Evolutionary conservation across 371 early-diverging fungal genomes (phyloP), one percentile per base, ranked within the genome.

Genomic region (Circinella minor): DNA sequence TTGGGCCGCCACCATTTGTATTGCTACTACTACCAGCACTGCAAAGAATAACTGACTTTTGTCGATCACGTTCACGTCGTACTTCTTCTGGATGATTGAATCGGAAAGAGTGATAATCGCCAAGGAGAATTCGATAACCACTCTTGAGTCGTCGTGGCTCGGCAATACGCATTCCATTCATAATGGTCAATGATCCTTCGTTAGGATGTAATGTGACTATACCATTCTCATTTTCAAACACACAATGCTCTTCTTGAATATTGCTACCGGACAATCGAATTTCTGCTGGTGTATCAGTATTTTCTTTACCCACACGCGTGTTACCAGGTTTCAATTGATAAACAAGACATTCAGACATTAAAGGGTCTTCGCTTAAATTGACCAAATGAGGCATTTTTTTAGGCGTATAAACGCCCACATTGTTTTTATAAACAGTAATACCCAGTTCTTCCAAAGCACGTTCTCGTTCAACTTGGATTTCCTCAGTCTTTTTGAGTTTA

Each of bases 311-410:
- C 3, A 95, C 93, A 0, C 79, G 75, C 0, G 95, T 95, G 9
- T 76, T 74, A 5, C 96, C 96, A 4, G 88, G 89, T 61, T 93
- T 93, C 64, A 97, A 83, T 65, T 92, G 91, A 76, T 95, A 95
- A 55, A 97, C 90, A 14, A 97, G 78, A 65, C 95, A 95, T 75
- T 97, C 94, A 10, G 93, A 91, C 93, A 94, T 92, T 57, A 93
- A 87, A 17, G 96, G 95, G 76, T 97, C 95, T 69, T 96, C 96
- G 75, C 93, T 95, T 61, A 95, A 81, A 69, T 96, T 97, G 65
- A 96, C 91, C 55, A 97, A 81, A 77, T 95, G 95, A 3, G 97
- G 96, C 36, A 91, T 87, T 48, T 89, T 88, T 64, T 93, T 92
- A 3, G 97, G 95, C 2, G 93, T 90, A 68, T 90, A 90, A 9